Percentiles rank a stretch among this genome's conserved stretches.
Evolutionary conservation across 2,329 filamentous ascomycete species (phyloP).

Genomic region (Cercospora nicotianae): DNA sequence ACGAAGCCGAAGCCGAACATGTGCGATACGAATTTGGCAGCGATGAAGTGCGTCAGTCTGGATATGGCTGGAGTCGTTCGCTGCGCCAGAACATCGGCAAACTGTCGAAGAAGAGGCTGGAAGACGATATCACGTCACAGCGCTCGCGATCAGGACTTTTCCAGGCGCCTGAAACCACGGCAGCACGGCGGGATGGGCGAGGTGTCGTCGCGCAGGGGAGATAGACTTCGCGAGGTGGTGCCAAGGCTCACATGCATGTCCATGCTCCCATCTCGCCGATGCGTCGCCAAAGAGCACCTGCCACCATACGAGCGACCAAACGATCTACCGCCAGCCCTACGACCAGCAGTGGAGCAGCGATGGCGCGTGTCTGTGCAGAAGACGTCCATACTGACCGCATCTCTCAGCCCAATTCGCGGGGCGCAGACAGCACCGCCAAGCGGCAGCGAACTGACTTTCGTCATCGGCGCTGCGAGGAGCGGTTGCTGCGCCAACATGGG

Average conservation of each 20-base stretch:
- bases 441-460: neutral
- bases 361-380: neutral
- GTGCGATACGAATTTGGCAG: neutral
- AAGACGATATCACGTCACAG: neutral
- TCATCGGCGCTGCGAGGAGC: neutral
- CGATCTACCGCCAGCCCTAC: neutral
- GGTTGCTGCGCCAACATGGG: neutral
- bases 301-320: neutral
- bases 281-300: neutral
- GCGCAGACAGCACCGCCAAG: neutral
- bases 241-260: conserved; percentile 4
- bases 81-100: neutral
- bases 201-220: neutral
- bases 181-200: neutral
- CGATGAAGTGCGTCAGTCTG: neutral
- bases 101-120: neutral
- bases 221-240: neutral
- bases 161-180: neutral
- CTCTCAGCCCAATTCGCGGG: neutral
- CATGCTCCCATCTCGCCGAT: neutral
- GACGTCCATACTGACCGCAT: neutral
- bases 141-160: neutral
- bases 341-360: neutral
- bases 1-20: conserved; percentile 25
- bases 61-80: neutral